Evolutionary conservation across 2,329 filamentous ascomycete species (phyloP), one percentile per base, ranked within the genome.

Genomic region (Byssoonygena ceratinophila): DNA sequence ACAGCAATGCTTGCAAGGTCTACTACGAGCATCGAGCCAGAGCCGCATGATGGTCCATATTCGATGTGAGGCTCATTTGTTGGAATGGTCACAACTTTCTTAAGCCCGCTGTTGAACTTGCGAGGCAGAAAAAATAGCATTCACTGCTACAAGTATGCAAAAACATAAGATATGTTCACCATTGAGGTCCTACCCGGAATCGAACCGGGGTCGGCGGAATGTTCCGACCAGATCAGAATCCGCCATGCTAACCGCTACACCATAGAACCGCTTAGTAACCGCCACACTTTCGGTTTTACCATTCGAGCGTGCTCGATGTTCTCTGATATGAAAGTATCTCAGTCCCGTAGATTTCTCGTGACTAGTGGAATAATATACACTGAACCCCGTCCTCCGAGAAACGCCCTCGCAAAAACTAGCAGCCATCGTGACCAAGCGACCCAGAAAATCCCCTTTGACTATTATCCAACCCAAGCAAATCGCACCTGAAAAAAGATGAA

Each of bases 241-340:
- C 45, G 31, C 16, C 23, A 47, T 47, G 45, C 45, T 47, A 47
- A 47, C 45, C 45, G 45, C 45, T 47, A 47, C 45, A 47, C 45
- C 45, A 47, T 34, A 47, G 45, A 47, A 47, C 45, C 45, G 29
- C 29, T 37, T 47, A 32, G 45, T 47, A 32, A 47, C 46, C 20
- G 6, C 4, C 16, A 20, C 18, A 6, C 4, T 12, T 12, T 36
- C 14, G 12, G 4, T 36, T 12, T 22, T n/a, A n/a, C n/a, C n/a
- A n/a, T n/a, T n/a, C n/a, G n/a, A n/a, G n/a, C n/a, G n/a, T n/a
- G n/a, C n/a, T n/a, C n/a, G n/a, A n/a, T n/a, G n/a, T n/a, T n/a
- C n/a, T n/a, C n/a, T n/a, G n/a, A n/a, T n/a, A n/a, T n/a, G n/a
- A n/a, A n/a, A n/a, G n/a, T n/a, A n/a, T n/a, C n/a, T n/a, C n/a